A percentile compares a stretch with the other conserved stretches of the same genome.
Evolutionary conservation across 352 stramenopile genomes (phyloP).

Genomic region (Globisporangium perplexum): DNA sequence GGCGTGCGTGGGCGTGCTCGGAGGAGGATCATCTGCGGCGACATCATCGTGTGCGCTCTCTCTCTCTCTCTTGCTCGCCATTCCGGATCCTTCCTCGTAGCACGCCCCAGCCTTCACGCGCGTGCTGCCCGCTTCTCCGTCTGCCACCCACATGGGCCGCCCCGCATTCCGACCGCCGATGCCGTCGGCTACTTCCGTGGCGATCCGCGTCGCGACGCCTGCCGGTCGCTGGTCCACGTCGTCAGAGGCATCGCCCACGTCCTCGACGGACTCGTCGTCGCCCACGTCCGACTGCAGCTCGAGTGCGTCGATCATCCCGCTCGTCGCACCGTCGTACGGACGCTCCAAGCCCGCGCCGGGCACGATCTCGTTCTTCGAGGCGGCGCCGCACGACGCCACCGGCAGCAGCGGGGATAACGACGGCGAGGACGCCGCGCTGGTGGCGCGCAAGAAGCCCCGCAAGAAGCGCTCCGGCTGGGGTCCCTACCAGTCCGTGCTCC

Average conservation of each 20-base stretch:
- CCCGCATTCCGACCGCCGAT: neutral
- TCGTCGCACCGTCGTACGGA: constrained; percentile 4
- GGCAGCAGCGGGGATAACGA: constrained; percentile 12
- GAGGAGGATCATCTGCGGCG: neutral
- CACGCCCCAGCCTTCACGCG: constrained; percentile 5
- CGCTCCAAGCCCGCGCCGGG: constrained; percentile 1
- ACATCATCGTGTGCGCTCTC: neutral
- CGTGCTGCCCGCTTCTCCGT: neutral
- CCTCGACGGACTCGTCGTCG: neutral
- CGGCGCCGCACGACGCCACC: constrained; percentile 11
- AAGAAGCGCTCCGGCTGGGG: constrained; percentile 12
- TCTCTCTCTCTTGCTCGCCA: constrained; percentile 5
- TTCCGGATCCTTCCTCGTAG: constrained; percentile 19
- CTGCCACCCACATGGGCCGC: constrained; percentile 1
- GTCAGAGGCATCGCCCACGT: neutral
- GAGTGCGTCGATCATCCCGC: constrained; percentile 5
- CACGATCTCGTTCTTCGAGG: constrained; percentile 10
- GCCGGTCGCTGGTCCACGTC: constrained; percentile 2
- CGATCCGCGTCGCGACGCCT: neutral
- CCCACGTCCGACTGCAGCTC: neutral
- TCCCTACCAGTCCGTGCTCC: constrained; percentile 15
- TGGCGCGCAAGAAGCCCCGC: constrained; percentile 5
- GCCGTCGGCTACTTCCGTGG: neutral
- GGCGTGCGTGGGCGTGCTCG: neutral
- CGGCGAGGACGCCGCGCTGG: neutral